Evolutionary conservation across 2,329 filamentous ascomycete genomes (phyloP).

Genomic region (Lachnellula cervina): DNA sequence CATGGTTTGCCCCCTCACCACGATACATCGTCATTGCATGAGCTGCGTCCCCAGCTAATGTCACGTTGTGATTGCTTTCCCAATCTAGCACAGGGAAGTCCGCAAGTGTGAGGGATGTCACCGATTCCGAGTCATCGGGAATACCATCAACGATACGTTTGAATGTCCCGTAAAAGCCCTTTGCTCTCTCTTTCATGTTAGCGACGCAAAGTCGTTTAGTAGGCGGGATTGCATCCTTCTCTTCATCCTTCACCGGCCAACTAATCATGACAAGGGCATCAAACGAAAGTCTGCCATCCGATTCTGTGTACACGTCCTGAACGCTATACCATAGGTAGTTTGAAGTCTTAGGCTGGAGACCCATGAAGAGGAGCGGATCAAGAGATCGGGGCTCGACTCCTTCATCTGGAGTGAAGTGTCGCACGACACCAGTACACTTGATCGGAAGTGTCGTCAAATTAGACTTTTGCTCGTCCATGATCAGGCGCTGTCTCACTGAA

Average conservation of each 20-base stretch:
- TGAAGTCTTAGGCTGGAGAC: slow-evolving; percentile 45
- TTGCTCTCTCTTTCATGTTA: no score
- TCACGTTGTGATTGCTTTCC: no score
- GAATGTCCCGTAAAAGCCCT: no score
- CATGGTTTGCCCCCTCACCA: no score
- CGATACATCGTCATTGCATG: no score
- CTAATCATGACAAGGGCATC: slow-evolving; percentile 43
- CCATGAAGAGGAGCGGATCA: slow-evolving; percentile 52
- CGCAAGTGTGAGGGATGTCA: no score
- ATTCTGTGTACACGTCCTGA: slow-evolving; percentile 37
- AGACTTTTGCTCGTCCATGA: slow-evolving; percentile 31
- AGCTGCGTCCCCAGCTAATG: no score
- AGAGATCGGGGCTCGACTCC: slow-evolving; percentile 39
- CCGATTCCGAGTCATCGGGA: no score
- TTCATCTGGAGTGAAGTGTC: slow-evolving; percentile 36
- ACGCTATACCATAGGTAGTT: slow-evolving; percentile 47
- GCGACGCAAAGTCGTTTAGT: no score
- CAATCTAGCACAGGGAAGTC: no score
- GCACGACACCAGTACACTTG: slow-evolving; percentile 35
- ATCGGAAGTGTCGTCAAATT: slow-evolving; percentile 34
- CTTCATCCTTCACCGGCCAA: slow-evolving; percentile 36
- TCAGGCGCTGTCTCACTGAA: slow-evolving; percentile 28
- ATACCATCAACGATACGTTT: no score
- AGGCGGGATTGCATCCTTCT: slow-evolving; percentile 32
- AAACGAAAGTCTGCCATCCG: slow-evolving; percentile 35